Evolutionary conservation across 345 rosid species (phyloP).

Genomic region (Hibiscus trionum): DNA sequence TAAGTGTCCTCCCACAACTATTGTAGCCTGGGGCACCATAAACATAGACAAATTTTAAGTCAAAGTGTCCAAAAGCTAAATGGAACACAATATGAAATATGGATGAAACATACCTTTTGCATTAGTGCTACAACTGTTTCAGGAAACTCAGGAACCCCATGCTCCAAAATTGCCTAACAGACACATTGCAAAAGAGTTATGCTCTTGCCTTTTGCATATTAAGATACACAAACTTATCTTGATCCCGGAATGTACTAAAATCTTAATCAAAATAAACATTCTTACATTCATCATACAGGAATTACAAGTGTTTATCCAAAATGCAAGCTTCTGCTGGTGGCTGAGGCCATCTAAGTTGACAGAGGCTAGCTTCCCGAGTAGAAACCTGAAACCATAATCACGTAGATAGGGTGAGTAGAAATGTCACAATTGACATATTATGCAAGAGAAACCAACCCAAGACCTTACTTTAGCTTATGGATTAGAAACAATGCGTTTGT

Average conservation of each 20-base stretch:
- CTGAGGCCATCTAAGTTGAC: conserved; percentile 58
- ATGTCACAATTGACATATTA: neutral
- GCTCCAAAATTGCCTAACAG: conserved; percentile 68
- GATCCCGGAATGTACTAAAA: neutral
- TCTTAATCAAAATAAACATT: neutral
- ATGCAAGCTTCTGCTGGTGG: conserved; percentile 94
- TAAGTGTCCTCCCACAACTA: conserved; percentile 62
- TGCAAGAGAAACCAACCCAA: neutral
- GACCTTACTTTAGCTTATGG: conserved; percentile 68
- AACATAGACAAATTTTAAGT: neutral
- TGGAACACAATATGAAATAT: neutral
- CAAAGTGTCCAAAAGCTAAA: conserved; percentile 2
- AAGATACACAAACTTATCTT: neutral
- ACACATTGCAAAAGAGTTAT: conserved; percentile 4
- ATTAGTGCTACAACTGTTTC: conserved; percentile 74
- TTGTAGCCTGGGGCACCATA: conserved; percentile 57
- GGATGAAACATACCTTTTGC: conserved; percentile 57
- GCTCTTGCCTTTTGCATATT: conserved; percentile 3
- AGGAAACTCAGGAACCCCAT: conserved; percentile 68
- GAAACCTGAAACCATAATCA: conserved; percentile 38
- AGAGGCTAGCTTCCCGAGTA: conserved; percentile 64
- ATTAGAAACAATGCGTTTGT: conserved; percentile 48
- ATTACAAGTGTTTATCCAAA: conserved; percentile 90
- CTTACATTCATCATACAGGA: conserved; percentile 85
- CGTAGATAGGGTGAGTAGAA: conserved; percentile 11